Base-by-base conservation (phyloP, 2,329 filamentous ascomycete genomes). In the Plectosphaerella cucumerina region DNA sequence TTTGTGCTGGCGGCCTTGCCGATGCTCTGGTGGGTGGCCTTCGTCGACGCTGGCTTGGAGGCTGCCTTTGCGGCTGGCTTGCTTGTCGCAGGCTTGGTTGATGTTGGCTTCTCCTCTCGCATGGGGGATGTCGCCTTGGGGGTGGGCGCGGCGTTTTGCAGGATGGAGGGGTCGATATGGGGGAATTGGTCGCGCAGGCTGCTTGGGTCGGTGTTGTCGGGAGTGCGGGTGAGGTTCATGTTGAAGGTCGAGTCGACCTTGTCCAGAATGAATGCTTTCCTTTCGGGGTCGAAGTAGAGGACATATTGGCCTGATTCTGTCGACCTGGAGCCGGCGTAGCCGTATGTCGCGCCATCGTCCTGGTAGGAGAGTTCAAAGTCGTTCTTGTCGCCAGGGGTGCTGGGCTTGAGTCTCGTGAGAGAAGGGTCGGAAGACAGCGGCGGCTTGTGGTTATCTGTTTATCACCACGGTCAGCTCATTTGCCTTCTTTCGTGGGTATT, bases 181-280 rank as follows among this genome's bases (percentile, higher is more conserved):
- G 83, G 76, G 62, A 89, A 85, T 61, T 86, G 78, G 47, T 82
- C 78, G 45, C 81, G 77, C 39, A 95, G 74, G 60, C 78, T 82
- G 26, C 81, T 79, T 49, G 77, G 69, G 58, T 89, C 82, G 49
- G 76, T 72, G 60, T 86, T 85, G 57, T 77, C 80, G 3, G 87
- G 89, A 14, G 84, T 84, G 50, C 79, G 82, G 48, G 81, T 84
- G 49, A 96, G 71, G 67, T 96, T 97, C 86, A 96, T 92, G 62
- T 90, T 86, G 69, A 96, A 87, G 37, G 85, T 85, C n/a, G 85
- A 87, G 63, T 90, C 83, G 50, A 97, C 75, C 48, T 84, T 84
- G 71, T 97, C 90, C 50, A 97, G 78, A 23, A 94, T 84, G 58
- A 94, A 94, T 50, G 80, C 86, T 62, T 93, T 84, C 48, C 82